Evolutionary conservation across 495 filamentous ascomycete species (phyloP).

Genomic region (Penicillium bialowiezense): DNA sequence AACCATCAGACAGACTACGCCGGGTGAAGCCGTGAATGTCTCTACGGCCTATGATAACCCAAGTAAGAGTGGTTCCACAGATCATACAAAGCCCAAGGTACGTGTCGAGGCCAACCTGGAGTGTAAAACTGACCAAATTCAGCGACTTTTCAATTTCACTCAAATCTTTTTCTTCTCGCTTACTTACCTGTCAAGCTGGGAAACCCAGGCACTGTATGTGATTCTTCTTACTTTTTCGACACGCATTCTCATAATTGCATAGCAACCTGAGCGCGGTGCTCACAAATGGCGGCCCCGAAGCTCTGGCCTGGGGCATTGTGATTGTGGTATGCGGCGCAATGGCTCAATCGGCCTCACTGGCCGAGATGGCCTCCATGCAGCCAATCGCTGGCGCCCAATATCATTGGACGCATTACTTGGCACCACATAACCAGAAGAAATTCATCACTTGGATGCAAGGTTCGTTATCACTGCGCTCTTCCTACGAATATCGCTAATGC

Average conservation of each 20-base stretch:
- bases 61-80: neutral
- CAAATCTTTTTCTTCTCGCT: conserved; percentile 22
- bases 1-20: neutral
- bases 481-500: neutral
- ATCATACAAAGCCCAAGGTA: conserved; percentile 5
- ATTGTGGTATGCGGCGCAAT: conserved; percentile 20
- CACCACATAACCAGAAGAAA: conserved; percentile 16
- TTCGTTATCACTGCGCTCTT: neutral
- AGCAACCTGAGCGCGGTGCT: conserved; percentile 16
- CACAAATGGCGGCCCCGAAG: conserved; percentile 15
- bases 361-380: conserved; percentile 32
- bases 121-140: neutral
- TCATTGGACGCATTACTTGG: conserved; percentile 39
- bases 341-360: conserved; percentile 24
- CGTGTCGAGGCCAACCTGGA: neutral
- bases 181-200: conserved; percentile 21
- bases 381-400: conserved; percentile 31
- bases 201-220: conserved; percentile 13
- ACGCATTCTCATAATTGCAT: neutral
- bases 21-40: neutral
- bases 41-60: neutral
- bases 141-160: conserved; percentile 21
- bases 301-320: conserved; percentile 15
- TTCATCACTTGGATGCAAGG: conserved; percentile 34
- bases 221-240: no score